phyloP scores from a whole-genome alignment of 177 flowering plant genomes.

The Telopea speciosissima region DNA sequence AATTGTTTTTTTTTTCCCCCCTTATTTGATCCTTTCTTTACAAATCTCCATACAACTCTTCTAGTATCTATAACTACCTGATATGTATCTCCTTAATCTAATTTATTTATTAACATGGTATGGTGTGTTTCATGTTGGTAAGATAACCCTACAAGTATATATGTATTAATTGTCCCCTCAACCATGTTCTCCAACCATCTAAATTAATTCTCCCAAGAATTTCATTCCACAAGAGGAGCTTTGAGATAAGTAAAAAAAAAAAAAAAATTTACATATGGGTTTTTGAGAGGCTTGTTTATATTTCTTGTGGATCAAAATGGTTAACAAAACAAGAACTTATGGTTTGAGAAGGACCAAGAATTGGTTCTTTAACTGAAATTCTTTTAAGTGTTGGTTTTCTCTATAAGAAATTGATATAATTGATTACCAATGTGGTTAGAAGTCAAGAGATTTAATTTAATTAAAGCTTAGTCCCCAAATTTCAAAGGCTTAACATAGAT shows the following conservation, averaged over 20 bases:
- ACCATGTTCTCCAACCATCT: not conserved
- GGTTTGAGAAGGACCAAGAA: no score
- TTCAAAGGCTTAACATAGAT: not conserved
- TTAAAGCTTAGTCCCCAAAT: not conserved
- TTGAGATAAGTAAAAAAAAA: not conserved
- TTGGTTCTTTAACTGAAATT: not conserved
- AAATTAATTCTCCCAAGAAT: slow-evolving; percentile 1
- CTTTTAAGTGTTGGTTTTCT: not conserved
- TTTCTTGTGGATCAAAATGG: not conserved
- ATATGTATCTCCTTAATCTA: not conserved
- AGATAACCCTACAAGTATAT: not conserved
- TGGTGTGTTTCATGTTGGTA: not conserved
- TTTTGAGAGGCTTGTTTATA: not conserved
- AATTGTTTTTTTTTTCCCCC: not conserved
- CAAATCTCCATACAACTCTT: not conserved
- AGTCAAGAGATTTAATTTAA: not conserved
- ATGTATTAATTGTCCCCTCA: not conserved
- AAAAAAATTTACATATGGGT: not conserved
- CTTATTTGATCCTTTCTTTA: not conserved
- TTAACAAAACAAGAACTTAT: not conserved
- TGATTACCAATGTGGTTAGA: not conserved
- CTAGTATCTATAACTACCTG: not conserved
- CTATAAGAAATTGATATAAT: no score
- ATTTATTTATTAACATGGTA: not conserved
- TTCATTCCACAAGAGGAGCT: not conserved